Evolutionary conservation across 164 flowering plant species (phyloP), one percentile per base, ranked within the genome.

Genomic region (Umbellularia californica): DNA sequence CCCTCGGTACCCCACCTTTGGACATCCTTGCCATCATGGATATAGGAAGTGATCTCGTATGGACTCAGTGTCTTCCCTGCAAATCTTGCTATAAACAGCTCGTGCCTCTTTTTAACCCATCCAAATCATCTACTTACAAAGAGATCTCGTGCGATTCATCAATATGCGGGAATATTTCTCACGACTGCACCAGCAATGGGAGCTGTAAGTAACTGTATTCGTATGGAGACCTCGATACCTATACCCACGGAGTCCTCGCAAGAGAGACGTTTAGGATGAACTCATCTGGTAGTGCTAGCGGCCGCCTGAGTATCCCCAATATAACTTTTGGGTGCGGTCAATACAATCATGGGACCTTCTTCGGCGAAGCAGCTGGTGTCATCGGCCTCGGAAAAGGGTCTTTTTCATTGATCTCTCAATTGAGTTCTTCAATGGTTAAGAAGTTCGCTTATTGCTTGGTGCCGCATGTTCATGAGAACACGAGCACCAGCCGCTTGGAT

Each of bases 51-150:
- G 98, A 95, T 72, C 76, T 95, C 58, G 85, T 88, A 2, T 95
- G 97, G 98, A 88, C 94, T 0, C 95, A 95, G 41, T 95, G 97
- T 82, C 72, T 83, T 78, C 97, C 98, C 24, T 91, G 96, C 71
- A 35, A 67, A 0, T 33, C 85, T 1, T 92, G 98, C 72, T 89
- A 65, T 35, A 72, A 83, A 11, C 92, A 89, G 41, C 55, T 88
- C 3, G 81, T 86, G 3, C 93, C 90, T 0, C 80, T 91, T 17
- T 92, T 91, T 75, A 82, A 82, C 52, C 83, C 88, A 0, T 24
- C 27, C 10, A 23, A 68, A 1, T 82, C 85, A 2, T 76, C 83
- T 0, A 84, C 90, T 13, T 90, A 82, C 77, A 74, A 60, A 47
- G 60, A 65, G 2, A 20, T 87, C 2, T 3, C 87, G 0, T 89